phyloP scores from a whole-genome alignment of 306 rosid genomes.

The Argentina anserina region DNA sequence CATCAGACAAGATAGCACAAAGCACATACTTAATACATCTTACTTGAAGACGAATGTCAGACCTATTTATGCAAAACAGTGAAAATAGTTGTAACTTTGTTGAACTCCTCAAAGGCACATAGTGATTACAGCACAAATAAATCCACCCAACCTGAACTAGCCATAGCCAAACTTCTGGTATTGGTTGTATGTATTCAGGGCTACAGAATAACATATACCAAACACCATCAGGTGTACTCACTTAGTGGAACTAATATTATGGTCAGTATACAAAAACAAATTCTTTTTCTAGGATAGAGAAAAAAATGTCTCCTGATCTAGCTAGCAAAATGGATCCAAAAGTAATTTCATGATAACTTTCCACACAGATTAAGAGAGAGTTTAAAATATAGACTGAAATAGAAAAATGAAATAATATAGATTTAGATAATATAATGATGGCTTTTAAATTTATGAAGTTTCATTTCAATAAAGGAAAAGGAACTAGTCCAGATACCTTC shows the following conservation, averaged over 20 bases:
- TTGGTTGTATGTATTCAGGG: too few species aligned
- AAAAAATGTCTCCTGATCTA: not conserved
- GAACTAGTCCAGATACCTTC: conserved; percentile 41
- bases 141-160: too few species aligned
- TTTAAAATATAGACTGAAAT: not conserved
- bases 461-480: not conserved
- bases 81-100: too few species aligned
- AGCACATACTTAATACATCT: too few species aligned
- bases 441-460: not conserved
- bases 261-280: not conserved
- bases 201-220: not conserved
- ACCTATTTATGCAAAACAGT: too few species aligned
- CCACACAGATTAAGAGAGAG: not conserved
- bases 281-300: not conserved
- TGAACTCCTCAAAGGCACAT: too few species aligned
- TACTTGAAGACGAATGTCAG: too few species aligned
- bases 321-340: not conserved
- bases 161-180: too few species aligned
- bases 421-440: not conserved
- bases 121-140: too few species aligned
- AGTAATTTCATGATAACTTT: not conserved
- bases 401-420: not conserved
- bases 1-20: too few species aligned
- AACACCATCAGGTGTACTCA: not conserved
- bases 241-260: not conserved